Evolutionary conservation across 2,329 filamentous ascomycete species (phyloP).

Genomic region (Sporothrix humicola): DNA sequence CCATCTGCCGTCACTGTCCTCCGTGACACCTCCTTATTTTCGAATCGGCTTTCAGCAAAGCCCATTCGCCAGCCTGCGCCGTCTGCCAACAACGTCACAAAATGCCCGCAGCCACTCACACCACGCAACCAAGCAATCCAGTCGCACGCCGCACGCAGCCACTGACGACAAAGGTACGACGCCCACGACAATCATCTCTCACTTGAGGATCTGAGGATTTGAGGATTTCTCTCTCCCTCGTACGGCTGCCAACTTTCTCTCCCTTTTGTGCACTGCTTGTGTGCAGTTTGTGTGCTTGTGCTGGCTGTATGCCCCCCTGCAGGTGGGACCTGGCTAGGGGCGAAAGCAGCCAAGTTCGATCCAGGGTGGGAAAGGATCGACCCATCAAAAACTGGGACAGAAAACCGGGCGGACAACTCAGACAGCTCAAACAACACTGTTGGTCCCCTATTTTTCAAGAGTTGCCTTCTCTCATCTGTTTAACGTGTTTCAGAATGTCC

Average conservation of each 20-base stretch:
- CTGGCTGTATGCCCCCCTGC: neutral
- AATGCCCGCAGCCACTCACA: constrained; percentile 21
- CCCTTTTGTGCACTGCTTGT: neutral
- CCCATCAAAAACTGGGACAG: neutral
- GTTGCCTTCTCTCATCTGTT: neutral
- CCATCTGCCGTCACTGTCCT: too few species aligned
- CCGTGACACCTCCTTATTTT: neutral
- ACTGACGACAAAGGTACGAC: neutral
- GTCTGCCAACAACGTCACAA: constrained; percentile 12
- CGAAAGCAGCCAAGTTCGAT: neutral
- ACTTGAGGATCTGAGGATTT: too few species aligned
- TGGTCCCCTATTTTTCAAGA: constrained; percentile 21
- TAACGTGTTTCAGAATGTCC: constrained; percentile 34
- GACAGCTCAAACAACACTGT: too few species aligned
- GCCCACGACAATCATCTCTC: neutral
- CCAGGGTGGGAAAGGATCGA: constrained; percentile 25
- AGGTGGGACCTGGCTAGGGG: constrained; percentile 26
- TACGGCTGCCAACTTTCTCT: neutral
- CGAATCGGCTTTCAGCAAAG: neutral
- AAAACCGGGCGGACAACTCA: neutral
- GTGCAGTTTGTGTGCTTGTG: neutral
- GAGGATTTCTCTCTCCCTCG: neutral
- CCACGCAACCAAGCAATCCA: neutral
- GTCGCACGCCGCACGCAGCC: neutral
- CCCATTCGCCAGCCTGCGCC: neutral